Evolutionary conservation across 345 rosid species (phyloP).

Genomic region (Lepidium aucheri): DNA sequence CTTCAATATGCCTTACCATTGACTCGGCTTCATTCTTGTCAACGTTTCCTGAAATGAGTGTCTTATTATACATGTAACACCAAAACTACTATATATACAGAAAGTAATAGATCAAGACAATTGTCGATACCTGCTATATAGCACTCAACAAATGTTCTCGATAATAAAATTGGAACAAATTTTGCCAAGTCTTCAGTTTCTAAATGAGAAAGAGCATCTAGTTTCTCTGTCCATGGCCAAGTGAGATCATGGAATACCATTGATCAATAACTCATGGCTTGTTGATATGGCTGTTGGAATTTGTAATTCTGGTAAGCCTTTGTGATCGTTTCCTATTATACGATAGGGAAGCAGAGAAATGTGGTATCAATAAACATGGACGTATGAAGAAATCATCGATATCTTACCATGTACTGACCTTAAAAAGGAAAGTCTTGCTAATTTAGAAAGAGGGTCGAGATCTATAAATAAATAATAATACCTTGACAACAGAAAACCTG

Average conservation of each 20-base stretch:
- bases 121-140: constrained; percentile 32
- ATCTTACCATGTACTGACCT: not conserved
- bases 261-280: constrained; percentile 61
- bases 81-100: no score
- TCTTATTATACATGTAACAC: no score
- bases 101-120: no score
- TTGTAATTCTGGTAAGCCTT: constrained; percentile 56
- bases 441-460: not conserved
- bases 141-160: constrained; percentile 69
- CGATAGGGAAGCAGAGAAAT: not conserved
- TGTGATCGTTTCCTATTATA: constrained; percentile 51
- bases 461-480: constrained; percentile 14
- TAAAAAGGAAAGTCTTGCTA: not conserved
- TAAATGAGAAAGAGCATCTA: constrained; percentile 56
- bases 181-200: constrained; percentile 54
- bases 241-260: constrained; percentile 44
- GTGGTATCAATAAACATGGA: not conserved
- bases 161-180: constrained; percentile 58
- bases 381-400: not conserved
- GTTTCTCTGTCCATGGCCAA: constrained; percentile 69
- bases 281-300: constrained; percentile 70
- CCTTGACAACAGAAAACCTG: constrained; percentile 76
- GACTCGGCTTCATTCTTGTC: no score
- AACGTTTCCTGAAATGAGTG: no score
- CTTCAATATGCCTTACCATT: no score